Evolutionary conservation across 78 protist genomes (phyloP).

Genomic region (Ministeria vibrans): DNA sequence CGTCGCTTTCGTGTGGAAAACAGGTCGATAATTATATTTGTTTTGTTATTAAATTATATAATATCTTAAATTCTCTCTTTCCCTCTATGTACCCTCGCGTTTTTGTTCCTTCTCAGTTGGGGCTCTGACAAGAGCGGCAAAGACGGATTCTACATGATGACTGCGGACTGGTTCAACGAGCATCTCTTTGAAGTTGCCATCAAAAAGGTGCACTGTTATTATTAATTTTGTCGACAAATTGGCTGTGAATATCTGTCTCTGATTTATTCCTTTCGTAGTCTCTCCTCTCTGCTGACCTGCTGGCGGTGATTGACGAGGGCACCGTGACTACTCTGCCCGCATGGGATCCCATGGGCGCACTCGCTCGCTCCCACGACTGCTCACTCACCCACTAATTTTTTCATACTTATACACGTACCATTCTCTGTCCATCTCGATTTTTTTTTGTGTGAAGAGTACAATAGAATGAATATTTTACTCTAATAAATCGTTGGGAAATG

Average conservation of each 20-base stretch:
- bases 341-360: neutral
- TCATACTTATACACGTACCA: too few species aligned
- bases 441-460: too few species aligned
- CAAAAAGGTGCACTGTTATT: too few species aligned
- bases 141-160: conserved; percentile 34
- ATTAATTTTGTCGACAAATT: too few species aligned
- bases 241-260: too few species aligned
- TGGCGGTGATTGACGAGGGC: neutral
- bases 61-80: neutral
- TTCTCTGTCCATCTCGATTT: too few species aligned
- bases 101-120: conserved; percentile 10
- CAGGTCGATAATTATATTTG: neutral
- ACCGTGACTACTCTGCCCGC: neutral
- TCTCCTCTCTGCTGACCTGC: neutral
- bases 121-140: conserved; percentile 19
- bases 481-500: too few species aligned
- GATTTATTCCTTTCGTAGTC: too few species aligned
- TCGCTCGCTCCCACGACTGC: too few species aligned
- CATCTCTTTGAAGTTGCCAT: neutral
- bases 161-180: conserved; percentile 43
- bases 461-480: too few species aligned
- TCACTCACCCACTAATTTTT: too few species aligned
- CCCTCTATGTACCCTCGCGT: neutral
- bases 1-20: conserved; percentile 1
- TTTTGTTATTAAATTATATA: neutral